Evolutionary conservation across 495 filamentous ascomycete species (phyloP), one percentile per base, ranked within the genome.

Genomic region (Entonaema liquescens): DNA sequence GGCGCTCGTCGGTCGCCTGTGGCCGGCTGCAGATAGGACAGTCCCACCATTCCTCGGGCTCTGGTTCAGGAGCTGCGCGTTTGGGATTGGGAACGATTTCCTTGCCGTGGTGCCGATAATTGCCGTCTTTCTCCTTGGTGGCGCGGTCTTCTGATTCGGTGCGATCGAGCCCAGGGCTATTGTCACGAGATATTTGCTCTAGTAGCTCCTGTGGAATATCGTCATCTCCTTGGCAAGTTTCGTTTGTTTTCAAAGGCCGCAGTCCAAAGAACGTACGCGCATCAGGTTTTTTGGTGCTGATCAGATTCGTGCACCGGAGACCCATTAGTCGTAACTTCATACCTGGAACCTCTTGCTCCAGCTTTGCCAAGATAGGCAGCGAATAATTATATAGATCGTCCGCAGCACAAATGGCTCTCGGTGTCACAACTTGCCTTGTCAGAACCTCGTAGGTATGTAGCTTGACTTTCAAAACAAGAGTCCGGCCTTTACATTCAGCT

Each of bases 391-490:
- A 99, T 13, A 98, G 79, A 68, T 99, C 95, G 44, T 96, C 91
- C 0, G 92, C 90, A 1, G 83, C 79, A 29, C 77, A 85, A 5
- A 97, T 85, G 0, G 93, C 89, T 70, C 90, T 90, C 1, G 92
- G 88, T 9, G 90, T 88, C 38, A 91, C 85, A 12, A 86, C 85
- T 76, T 99, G 95, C 36, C 95, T 82, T 0, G 93, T 95, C 17
- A 92, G 82, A 9, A 98, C 94, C 77, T 98, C 93, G 72, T 94
- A 99, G 0, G 92, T 96, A 72, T 97, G 93, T 11, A 98, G 82
- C 77, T 99, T 99, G 54, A 98, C 86, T 79, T 99, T 99, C 19
- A 99, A 78, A 23, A 92, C 90, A 3, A 99, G 79, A 1, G 96
- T 98, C 5, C 94, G 89, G 5, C 95, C 95, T 78, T 94, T 97